Base-by-base conservation (phyloP, 768 basidiomycete species). In the Crucibulum laeve region DNA sequence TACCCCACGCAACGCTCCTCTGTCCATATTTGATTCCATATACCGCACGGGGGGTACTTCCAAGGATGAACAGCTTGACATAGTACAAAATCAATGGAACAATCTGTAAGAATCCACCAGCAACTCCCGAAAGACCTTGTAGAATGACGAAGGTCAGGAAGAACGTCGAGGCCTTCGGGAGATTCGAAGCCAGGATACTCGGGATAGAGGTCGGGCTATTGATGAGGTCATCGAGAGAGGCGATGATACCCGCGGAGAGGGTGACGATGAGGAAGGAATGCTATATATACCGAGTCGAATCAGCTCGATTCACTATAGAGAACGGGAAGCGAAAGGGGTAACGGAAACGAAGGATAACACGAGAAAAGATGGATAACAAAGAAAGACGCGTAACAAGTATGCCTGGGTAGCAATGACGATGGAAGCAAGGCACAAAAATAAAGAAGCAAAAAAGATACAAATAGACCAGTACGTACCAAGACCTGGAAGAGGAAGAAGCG, bases 251-350 rank as follows among this genome's bases (percentile, higher is more conserved):
- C 2, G 90, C 86, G 25, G 81, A 74, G 24, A 98, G 61, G 0
- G 93, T 89, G 25, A 96, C 82, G 53, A 96, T 79, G 34, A 98
- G 69, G 80, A 98, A 99, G 2, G 90, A 91, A 65, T 98, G 88
- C 87, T 96, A 64, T 17, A 26, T 35, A 37, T 11, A 28, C 28
- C 28, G n/a, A 7, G 41, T 25, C 30, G 19, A 43, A 42, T 41
- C 13, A 49, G 23, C 22, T 34, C n/a, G n/a, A n/a, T n/a, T n/a
- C n/a, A n/a, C n/a, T n/a, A n/a, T n/a, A n/a, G n/a, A n/a, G n/a
- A n/a, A n/a, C n/a, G n/a, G n/a, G n/a, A n/a, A n/a, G n/a, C n/a
- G n/a, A n/a, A n/a, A n/a, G n/a, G n/a, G n/a, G n/a, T n/a, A n/a
- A n/a, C n/a, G n/a, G n/a, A n/a, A n/a, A n/a, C n/a, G n/a, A n/a